Evolutionary conservation across 495 filamentous ascomycete genomes (phyloP), one percentile per base, ranked within the genome.

Genomic region (Podospora australis): DNA sequence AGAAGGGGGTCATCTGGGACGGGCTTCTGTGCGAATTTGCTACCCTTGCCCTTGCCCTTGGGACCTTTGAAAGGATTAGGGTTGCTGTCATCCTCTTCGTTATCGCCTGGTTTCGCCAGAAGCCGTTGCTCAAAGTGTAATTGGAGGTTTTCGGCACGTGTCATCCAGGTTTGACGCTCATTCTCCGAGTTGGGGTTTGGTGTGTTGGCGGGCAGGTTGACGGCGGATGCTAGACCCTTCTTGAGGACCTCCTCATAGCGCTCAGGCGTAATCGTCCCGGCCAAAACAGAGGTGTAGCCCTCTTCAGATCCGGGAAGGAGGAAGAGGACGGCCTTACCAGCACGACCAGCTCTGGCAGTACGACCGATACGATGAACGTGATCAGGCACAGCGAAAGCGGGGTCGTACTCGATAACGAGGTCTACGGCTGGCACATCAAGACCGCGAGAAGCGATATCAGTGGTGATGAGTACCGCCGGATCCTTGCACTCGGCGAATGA

Each of bases 341-440:
- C 76, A 2, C 86, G 86, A 16, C 92, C 92, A 0, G 94, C 85
- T 70, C 92, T 85, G 6, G 92, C 92, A 14, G 92, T 98, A 60
- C 92, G 87, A 34, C 92, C 92, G 50, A 97, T 86, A 36, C 92
- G 85, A 60, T 98, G 92, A 2, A 95, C 72, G 63, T 98, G 92
- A 54, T 98, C 92, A 43, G 90, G 83, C 2, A 84, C 77, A 56
- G 83, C 86, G 69, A 96, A 96, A 4, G 92, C 84, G 0, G 92
- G 90, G 59, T 96, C 92, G 63, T 92, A 96, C 62, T 98, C 91
- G 48, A 97, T 77, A 24, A 96, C 86, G 14, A 95, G 75, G 57
- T 98, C 92, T 30, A 97, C 85, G 36, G 95, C 90, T 1, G 91
- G 90, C 3, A 98, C 73, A 68, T 98, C 92, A 24, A 97, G 79